Base-by-base conservation (phyloP, 495 filamentous ascomycete genomes). In the Filosporella fistucella region DNA sequence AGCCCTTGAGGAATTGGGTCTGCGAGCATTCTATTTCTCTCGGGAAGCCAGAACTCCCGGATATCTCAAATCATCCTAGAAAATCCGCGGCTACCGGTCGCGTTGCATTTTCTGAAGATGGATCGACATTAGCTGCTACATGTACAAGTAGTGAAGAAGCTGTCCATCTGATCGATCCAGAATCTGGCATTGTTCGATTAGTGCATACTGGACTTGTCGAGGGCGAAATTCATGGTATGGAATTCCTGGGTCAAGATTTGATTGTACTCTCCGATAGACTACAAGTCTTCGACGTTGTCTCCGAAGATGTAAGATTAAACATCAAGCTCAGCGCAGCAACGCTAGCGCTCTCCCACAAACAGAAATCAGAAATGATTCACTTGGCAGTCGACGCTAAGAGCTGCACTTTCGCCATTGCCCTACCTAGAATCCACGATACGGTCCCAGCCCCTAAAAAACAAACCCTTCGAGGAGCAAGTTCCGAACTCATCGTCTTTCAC, bases 21-120 rank as follows among this genome's bases (percentile, higher is more conserved):
- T 89, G 86, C 57, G 77, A 80, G 20, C 74, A 69, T 38, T 60
- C 70, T 1, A 67, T 89, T 38, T 69, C 78, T 17, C 63, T 91
- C 39, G 68, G 67, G 13, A 62, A 66, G 23, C 61, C 62, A 3
- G 64, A 66, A 20, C 62, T 68, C 38, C 42, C 63, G 12, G 66
- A 70, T 4, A 34, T 52, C 7, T 49, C 64, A 17, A 39, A 54
- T 14, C 38, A 14, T 48, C 2, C 36, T 47, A 35, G 41, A 33
- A 36, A 10, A 33, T 3, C 55, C 45, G 40, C 46, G n/a, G 73
- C 65, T n/a, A 43, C 41, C 36, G 81, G 75, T 17, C 66, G 71
- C 36, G 62, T 95, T 35, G 69, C 81, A 14, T 95, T 86, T 62
- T 94, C 91, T 1, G 76, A 85, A 45, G 93, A 98, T 63, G 90